Conservation (phyloP, 225 moss, liverwort and hornwort species). For the Asterella californica region DNA sequence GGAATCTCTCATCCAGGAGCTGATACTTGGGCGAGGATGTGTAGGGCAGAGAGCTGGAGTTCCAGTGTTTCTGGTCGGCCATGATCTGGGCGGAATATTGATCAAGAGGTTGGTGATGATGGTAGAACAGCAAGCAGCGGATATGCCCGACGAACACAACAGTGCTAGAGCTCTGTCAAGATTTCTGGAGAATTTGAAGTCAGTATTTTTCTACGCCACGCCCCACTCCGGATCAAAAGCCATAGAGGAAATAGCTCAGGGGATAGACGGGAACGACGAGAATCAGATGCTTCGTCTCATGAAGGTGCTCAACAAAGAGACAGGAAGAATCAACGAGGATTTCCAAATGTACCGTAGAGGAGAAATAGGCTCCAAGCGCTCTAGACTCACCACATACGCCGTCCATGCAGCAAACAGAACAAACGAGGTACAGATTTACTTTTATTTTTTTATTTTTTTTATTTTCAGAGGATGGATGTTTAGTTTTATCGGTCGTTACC, state of each 20-base stretch:
- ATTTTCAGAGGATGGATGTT: too few species aligned
- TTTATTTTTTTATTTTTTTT: too few species aligned
- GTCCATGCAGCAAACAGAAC: neutral
- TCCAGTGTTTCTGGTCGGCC: conserved; percentile 6
- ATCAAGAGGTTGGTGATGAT: neutral
- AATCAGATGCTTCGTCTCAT: conserved; percentile 8
- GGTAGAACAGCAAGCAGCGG: neutral
- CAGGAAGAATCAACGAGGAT: neutral
- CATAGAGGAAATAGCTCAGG: neutral
- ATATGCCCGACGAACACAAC: accelerated
- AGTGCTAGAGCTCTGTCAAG: neutral
- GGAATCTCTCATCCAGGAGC: neutral
- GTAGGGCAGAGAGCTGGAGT: neutral
- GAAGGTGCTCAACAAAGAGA: neutral
- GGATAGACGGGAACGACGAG: neutral
- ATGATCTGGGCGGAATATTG: conserved; percentile 13
- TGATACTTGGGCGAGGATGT: neutral
- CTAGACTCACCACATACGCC: neutral
- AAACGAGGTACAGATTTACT: neutral
- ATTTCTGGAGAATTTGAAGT: conserved; percentile 1
- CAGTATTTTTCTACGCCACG: conserved; percentile 3
- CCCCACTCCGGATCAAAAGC: neutral
- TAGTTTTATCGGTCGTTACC: too few species aligned
- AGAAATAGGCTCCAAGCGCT: neutral
- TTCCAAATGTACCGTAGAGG: neutral